Conservation (phyloP, 164 flowering plant genomes). For the Umbellularia californica region DNA sequence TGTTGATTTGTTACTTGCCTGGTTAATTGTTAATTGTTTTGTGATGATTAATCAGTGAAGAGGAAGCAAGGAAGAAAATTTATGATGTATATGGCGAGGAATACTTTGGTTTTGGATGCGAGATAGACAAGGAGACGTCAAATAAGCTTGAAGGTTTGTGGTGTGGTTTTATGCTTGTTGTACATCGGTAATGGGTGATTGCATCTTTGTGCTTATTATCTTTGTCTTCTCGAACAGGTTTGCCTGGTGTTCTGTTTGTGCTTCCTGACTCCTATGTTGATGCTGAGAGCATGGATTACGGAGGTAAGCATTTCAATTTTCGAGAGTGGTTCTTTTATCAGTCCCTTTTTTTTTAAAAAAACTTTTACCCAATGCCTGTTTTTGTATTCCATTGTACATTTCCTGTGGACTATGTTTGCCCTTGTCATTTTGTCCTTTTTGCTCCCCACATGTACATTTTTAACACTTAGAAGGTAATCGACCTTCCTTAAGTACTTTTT, state of each 20-base stretch:
- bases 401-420: too few species aligned
- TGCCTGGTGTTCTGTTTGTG: conserved; percentile 94
- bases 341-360: too few species aligned
- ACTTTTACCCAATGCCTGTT: too few species aligned
- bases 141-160: conserved; percentile 81
- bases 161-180: conserved; percentile 6
- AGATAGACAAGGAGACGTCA: conserved; percentile 90
- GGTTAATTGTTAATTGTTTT: not conserved
- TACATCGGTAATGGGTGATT: not conserved
- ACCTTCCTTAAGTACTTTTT: too few species aligned
- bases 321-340: too few species aligned
- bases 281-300: conserved; percentile 85
- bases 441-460: too few species aligned
- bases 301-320: conserved; percentile 43
- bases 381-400: too few species aligned
- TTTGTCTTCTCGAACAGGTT: conserved; percentile 34
- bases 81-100: conserved; percentile 92
- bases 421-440: too few species aligned
- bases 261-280: conserved; percentile 98
- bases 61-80: conserved; percentile 87
- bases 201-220: not conserved
- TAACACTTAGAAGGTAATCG: too few species aligned
- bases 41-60: conserved; percentile 45
- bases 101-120: conserved; percentile 96
- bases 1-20: not conserved